A percentile compares a stretch with the other conserved stretches of the same genome.
phyloP scores from a whole-genome alignment of 2,329 filamentous ascomycete genomes.

The Venturia aucupariae region DNA sequence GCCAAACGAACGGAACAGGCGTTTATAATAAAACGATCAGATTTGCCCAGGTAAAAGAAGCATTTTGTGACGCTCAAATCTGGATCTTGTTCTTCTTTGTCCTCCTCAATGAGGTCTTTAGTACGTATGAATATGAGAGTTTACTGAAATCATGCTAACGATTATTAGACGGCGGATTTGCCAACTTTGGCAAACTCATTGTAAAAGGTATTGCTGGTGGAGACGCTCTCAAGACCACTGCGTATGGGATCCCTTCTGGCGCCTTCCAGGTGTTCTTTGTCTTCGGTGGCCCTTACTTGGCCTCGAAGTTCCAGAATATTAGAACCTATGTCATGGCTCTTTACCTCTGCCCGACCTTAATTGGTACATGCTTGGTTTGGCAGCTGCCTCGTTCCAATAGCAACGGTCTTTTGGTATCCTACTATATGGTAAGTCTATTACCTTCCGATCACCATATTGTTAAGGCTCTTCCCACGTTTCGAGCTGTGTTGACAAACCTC shows the following conservation, averaged over 20 bases:
- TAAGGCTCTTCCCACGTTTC: neutral
- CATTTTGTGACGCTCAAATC: slow-evolving; percentile 35
- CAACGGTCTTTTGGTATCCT: slow-evolving; percentile 41
- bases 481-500: neutral
- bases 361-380: slow-evolving; percentile 43
- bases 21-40: slow-evolving; percentile 42
- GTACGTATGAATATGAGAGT: neutral
- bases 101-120: slow-evolving; percentile 45
- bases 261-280: slow-evolving; percentile 47
- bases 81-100: slow-evolving; percentile 38
- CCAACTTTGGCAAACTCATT: slow-evolving; percentile 43
- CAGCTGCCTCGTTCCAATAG: slow-evolving; percentile 35
- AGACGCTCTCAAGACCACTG: slow-evolving; percentile 39
- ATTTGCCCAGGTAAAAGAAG: slow-evolving; percentile 40
- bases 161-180: neutral
- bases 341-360: slow-evolving; percentile 43
- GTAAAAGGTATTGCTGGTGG: slow-evolving; percentile 39
- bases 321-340: slow-evolving; percentile 45
- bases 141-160: neutral
- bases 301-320: slow-evolving; percentile 41
- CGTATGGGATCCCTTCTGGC: slow-evolving; percentile 46
- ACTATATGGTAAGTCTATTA: slow-evolving; percentile 35
- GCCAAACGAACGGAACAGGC: slow-evolving; percentile 32
- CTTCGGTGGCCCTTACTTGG: slow-evolving; percentile 43
- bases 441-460: neutral